Base-by-base conservation (phyloP, 1,284 basidiomycete genomes). In the Cerioporus squamosus region DNA sequence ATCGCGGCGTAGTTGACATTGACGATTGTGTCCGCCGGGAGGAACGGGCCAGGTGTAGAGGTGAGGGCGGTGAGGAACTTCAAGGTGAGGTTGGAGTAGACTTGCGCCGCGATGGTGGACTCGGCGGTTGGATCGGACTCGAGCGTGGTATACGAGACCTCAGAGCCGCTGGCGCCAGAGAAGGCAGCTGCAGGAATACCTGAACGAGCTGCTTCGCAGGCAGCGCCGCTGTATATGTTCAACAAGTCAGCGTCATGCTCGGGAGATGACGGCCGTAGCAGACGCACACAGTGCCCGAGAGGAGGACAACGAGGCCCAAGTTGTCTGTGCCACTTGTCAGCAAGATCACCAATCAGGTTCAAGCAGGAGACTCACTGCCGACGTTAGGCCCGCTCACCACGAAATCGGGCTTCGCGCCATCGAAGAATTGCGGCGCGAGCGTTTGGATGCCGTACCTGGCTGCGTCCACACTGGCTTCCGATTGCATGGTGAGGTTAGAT, bases 1-100 rank as follows among this genome's bases (percentile, higher is more conserved):
- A 74, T 76, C 17, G 76, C 63, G 0, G 81, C 76, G 68, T 79
- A 83, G 71, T 85, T 85, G 64, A 84, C 81, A 65, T 83, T 84
- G 51, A 84, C 54, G 54, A 74, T 74, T 43, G 77, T 74, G 44
- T 74, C 72, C 0, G 68, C 20, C 5, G 81, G 81, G 12, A 84
- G 75, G 58, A 79, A 74, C 0, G 78, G 70, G 4, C 57, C 57
- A 2, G 54, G 51, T 1, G 46, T 64, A 15, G 63, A 61, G 42
- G 81, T 68, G 53, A 83, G 72, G 3, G 75, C 70, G 4, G 71
- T 53, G 29, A 77, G 66, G 68, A 83, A 76, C 40, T 71, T 73
- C 36, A 77, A 62, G 38, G 79, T 72, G 60, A 83, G 77, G 9
- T 70, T 53, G 17, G 81, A 74, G 70, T 81, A 81, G 55, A 78